Percentiles rank a stretch among this genome's conserved stretches.
Evolutionary conservation across 441 rosid genomes (phyloP).

Genomic region (Erodium trifolium): DNA sequence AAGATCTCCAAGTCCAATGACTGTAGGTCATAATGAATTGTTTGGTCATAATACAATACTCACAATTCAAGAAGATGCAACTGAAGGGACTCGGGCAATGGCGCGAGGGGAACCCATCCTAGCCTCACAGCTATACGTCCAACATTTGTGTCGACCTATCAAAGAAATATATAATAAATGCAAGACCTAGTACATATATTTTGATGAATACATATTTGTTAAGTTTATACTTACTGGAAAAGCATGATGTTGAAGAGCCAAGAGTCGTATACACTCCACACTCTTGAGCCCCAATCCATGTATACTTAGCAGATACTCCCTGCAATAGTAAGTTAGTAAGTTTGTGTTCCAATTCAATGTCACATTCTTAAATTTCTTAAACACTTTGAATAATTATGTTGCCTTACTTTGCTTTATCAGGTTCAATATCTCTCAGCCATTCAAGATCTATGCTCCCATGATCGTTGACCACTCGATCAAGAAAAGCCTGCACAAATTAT

Average conservation of each 20-base stretch:
- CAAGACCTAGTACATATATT: conserved; percentile 14
- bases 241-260: conserved; percentile 91
- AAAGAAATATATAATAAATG: conserved; percentile 18
- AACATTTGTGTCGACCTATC: conserved; percentile 94
- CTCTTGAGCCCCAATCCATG: conserved; percentile 92
- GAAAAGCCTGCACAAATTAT: conserved; percentile 47
- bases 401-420: conserved; percentile 75
- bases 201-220: conserved; percentile 17
- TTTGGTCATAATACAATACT: conserved; percentile 21
- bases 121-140: too few relatives aligned
- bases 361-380: neutral
- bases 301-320: conserved; percentile 82
- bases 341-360: neutral
- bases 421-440: conserved; percentile 71
- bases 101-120: too few relatives aligned
- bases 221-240: conserved; percentile 66
- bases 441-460: conserved; percentile 58
- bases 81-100: conserved; percentile 35
- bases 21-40: conserved; percentile 12
- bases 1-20: conserved; percentile 15
- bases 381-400: conserved; percentile 10
- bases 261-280: conserved; percentile 91
- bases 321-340: conserved; percentile 19
- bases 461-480: conserved; percentile 42
- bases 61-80: conserved; percentile 89